Base-by-base conservation (phyloP, 768 basidiomycete species). In the Lentinula boryana region DNA sequence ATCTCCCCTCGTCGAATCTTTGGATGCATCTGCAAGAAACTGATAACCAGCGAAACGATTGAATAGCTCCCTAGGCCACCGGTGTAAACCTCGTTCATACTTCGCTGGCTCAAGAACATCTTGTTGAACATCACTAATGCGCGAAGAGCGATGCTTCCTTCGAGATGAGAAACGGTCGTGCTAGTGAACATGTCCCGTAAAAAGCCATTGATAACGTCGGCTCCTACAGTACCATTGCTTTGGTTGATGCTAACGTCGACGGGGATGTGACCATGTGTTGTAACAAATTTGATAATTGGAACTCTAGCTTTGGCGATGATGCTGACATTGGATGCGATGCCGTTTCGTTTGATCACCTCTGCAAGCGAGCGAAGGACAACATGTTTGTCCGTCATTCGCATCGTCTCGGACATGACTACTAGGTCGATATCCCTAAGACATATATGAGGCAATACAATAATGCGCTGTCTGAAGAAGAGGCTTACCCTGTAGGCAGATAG, bases 21-120 rank as follows among this genome's bases (percentile, higher is more conserved):
- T 1, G 97, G 97, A 67, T 99, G 97, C 82, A 97, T 92, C 80
- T 98, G 97, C 52, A 99, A 77, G 71, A 99, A 99, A 71, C 86
- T 93, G 65, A 98, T 84, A 10, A 89, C 94, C 60, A 99, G 73
- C 71, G 93, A 97, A 59, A 98, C 93, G 61, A 97, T 93, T 65
- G 89, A 87, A 70, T 98, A 98, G 68, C 91, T 93, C 21, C 96
- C 95, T 38, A 99, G 72, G 2, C 97, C 97, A 7, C 97, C 96
- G 0, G 89, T 91, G 71, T 88, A 98, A n/a, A 98, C 96, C 72
- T 98, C 97, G 71, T 99, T 98, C 93, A 98, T 91, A 32, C 84
- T 84, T 43, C 95, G 80, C 70, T 97, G 93, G 64, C 80, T 83
- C 58, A 98, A 79, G 72, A 97, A 98, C 2, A 89, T 83, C 74